Evolutionary conservation across 2,329 filamentous ascomycete species (phyloP), one percentile per base, ranked within the genome.

Genomic region (Aspergillus sp.): DNA sequence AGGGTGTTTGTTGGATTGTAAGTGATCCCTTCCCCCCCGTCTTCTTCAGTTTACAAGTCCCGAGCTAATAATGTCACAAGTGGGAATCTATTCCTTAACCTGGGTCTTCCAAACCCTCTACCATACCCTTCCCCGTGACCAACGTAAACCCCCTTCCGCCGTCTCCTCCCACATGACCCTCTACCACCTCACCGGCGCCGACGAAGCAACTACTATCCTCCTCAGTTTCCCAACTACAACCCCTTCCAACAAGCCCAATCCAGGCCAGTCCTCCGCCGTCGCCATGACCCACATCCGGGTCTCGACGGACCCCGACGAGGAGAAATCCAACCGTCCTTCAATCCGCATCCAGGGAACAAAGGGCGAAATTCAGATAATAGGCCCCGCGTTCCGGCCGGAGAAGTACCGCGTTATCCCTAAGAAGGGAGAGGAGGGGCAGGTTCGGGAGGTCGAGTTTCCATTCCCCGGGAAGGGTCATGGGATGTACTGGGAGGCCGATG

Each of bases 41-140:
- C 19, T 19, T 19, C 19, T 19, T 19, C 19, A 19, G 19, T 19
- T 19, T 19, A 19, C 19, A 19, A 19, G 19, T 19, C 19, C 19
- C 19, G 19, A 19, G 19, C 36, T 43, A 34, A 10, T 28, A 28
- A 32, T 43, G 44, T 35, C 26, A 4, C 39, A n/a, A 70, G 68
- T 95, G 48, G 89, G 89, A 51, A 85, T 95, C 66, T 95, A 95
- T 72, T 81, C 86, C 41, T 70, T 95, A 51, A 94, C 88, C 30
- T 95, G 89, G 89, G 78, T 93, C 43, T 94, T 91, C 76, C 88
- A 94, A 69, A 85, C 84, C 40, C 77, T 94, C 29, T 94, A 94
- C 70, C 86, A 89, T 65, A 80, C 85, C 3, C 85, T 90, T 60
- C 76, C 82, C 2, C 75, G 64, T 29, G 64, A 71, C 7, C 65